These are phyloP conservation scores for Cenococcum geophilum DNA, from an alignment of 495 filamentous ascomycete genomes.

Conservation along the genomic window DNA sequence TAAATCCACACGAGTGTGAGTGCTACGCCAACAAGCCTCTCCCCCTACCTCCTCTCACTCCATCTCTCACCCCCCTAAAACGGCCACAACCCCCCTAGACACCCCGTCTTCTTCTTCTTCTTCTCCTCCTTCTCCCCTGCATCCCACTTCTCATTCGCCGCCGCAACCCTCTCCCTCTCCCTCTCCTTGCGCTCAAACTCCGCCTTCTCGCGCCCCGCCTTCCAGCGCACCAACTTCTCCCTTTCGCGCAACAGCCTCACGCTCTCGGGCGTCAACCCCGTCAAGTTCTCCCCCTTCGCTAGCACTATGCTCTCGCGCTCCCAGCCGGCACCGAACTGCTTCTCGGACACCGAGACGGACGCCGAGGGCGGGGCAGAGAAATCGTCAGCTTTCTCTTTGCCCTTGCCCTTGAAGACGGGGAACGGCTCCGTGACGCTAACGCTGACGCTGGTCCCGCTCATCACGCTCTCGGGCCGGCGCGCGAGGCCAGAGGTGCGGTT, in stretches of 20 bases:
- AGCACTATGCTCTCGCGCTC: not conserved
- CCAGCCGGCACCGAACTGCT: too few species aligned
- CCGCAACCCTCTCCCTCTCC: slow-evolving; percentile 11
- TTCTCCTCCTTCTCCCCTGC: slow-evolving; percentile 9
- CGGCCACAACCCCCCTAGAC: slow-evolving; percentile 8
- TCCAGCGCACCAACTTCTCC: slow-evolving; percentile 41
- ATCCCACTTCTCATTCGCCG: slow-evolving; percentile 23
- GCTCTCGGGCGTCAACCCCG: slow-evolving; percentile 19
- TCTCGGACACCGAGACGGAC: too few species aligned
- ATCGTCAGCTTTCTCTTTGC: not conserved
- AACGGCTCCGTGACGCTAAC: too few species aligned
- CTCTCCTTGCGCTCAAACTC: slow-evolving; percentile 35
- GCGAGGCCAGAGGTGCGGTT: not conserved
- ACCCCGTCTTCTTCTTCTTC: slow-evolving; percentile 15
- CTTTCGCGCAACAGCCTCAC: slow-evolving; percentile 40
- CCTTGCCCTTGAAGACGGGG: not conserved
- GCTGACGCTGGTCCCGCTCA: too few species aligned
- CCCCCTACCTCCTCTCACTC: too few species aligned
- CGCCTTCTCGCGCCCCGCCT: slow-evolving; percentile 36
- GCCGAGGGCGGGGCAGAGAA: too few species aligned
- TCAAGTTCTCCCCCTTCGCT: not conserved
- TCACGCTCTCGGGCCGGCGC: too few species aligned
- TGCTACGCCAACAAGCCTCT: too few species aligned
- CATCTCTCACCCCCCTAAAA: too few species aligned
- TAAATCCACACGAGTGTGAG: too few species aligned